Conservation (phyloP, 2,329 filamentous ascomycete genomes). For the Fusarium sp. region DNA sequence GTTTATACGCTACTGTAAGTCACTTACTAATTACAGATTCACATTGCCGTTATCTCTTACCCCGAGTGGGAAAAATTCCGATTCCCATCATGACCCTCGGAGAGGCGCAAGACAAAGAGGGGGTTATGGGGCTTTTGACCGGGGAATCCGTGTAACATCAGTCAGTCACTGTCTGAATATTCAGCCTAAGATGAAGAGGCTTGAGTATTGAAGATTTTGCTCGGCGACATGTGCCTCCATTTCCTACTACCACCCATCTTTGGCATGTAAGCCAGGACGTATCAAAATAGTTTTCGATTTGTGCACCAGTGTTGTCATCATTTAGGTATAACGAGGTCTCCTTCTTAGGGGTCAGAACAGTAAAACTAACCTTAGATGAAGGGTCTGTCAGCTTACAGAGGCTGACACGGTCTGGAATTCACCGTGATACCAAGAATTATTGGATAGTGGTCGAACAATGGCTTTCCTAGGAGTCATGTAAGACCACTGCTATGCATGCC, state of each 20-base stretch:
- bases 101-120: constrained; percentile 17
- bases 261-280: not conserved
- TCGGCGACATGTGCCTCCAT: not conserved
- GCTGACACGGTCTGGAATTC: not conserved
- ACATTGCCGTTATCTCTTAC: constrained; percentile 21
- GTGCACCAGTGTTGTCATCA: not conserved
- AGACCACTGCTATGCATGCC: not conserved
- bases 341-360: not conserved
- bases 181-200: constrained; percentile 1
- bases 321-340: not conserved
- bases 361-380: not conserved
- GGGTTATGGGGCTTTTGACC: constrained; percentile 11
- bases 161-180: not conserved
- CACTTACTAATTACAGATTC: constrained; percentile 31
- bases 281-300: not conserved
- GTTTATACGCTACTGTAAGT: constrained; percentile 19
- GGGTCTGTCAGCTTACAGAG: not conserved
- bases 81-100: constrained; percentile 18
- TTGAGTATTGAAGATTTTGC: not conserved
- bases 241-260: not conserved
- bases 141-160: constrained; percentile 7
- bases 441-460: not conserved
- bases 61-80: constrained; percentile 2
- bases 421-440: not conserved
- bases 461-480: not conserved